Percentiles rank a stretch among this genome's conserved stretches.
phyloP scores from a whole-genome alignment of 164 flowering plant species.

The Euptelea pleiosperma region DNA sequence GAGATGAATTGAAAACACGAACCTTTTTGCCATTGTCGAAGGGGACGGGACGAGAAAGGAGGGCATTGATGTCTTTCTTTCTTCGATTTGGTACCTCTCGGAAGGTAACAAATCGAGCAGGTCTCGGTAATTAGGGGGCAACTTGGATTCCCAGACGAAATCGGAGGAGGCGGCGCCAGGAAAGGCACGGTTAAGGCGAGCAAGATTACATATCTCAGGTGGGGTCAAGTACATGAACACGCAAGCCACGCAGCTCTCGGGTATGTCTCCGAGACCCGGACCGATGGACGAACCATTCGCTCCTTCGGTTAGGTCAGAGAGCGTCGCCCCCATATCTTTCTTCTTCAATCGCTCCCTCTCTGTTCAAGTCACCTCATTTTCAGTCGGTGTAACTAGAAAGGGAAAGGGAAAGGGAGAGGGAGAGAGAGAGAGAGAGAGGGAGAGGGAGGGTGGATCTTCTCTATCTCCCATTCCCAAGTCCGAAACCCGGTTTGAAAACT shows the following conservation, averaged over 20 bases:
- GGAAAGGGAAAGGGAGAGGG: no score
- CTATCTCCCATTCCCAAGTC: no score
- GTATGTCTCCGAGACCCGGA: constrained; percentile 94
- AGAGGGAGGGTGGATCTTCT: no score
- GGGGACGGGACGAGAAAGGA: constrained; percentile 71
- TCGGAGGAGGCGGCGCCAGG: constrained; percentile 97
- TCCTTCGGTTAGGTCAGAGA: constrained; percentile 66
- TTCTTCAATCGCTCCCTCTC: neutral
- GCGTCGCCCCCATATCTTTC: constrained; percentile 39
- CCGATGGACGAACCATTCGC: constrained; percentile 36
- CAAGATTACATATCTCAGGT: constrained; percentile 96
- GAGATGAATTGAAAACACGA: neutral
- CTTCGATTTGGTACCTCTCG: constrained; percentile 33
- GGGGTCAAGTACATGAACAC: constrained; percentile 84
- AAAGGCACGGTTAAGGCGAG: constrained; percentile 86
- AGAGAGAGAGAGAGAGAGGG: no score
- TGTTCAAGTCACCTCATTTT: no score
- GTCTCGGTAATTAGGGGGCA: constrained; percentile 70
- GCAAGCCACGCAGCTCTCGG: constrained; percentile 94
- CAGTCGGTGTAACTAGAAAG: no score
- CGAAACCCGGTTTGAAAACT: no score
- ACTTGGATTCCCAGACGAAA: constrained; percentile 84
- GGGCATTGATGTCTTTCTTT: constrained; percentile 87
- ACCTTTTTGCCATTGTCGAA: constrained; percentile 84
- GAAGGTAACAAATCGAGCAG: constrained; percentile 55